Conservation (phyloP, 78 protist genomes). For the Chrysochromulina tobinii region DNA sequence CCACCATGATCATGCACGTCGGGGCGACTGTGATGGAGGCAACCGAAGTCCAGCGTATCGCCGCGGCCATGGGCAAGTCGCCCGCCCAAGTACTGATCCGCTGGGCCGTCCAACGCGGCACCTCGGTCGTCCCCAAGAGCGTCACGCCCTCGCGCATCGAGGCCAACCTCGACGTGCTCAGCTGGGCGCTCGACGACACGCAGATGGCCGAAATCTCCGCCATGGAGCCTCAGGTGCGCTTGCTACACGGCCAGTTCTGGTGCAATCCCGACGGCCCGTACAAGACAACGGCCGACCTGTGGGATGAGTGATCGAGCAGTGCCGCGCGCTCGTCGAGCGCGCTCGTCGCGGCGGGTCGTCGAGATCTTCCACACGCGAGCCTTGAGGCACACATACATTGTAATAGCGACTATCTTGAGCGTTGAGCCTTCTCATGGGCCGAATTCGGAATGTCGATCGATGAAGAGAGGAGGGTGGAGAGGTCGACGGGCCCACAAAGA, state of each 20-base stretch:
- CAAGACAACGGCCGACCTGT: not conserved
- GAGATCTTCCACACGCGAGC: no score
- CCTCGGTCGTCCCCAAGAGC: conserved; percentile 47
- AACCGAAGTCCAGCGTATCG: not conserved
- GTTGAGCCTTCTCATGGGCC: no score
- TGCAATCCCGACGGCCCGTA: not conserved
- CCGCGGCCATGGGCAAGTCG: not conserved
- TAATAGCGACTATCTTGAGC: no score
- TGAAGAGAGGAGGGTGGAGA: no score
- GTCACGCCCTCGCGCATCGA: not conserved
- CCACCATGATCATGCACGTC: not conserved
- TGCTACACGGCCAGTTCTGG: not conserved
- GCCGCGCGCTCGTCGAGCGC: no score
- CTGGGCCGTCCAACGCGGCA: conserved; percentile 40
- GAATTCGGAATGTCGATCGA: no score
- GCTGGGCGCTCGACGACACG: conserved; percentile 49
- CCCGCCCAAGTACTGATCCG: conserved; percentile 59
- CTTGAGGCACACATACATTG: no score
- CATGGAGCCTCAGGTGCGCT: not conserved
- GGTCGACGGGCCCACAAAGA: no score
- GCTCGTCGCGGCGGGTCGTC: no score
- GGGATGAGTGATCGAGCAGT: not conserved
- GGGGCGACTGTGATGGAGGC: not conserved
- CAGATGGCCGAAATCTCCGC: conserved; percentile 34
- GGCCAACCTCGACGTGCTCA: conserved; percentile 30